Evolutionary conservation across 106 monocot species (phyloP).

Genomic region (Dendrobium huoshanense): DNA sequence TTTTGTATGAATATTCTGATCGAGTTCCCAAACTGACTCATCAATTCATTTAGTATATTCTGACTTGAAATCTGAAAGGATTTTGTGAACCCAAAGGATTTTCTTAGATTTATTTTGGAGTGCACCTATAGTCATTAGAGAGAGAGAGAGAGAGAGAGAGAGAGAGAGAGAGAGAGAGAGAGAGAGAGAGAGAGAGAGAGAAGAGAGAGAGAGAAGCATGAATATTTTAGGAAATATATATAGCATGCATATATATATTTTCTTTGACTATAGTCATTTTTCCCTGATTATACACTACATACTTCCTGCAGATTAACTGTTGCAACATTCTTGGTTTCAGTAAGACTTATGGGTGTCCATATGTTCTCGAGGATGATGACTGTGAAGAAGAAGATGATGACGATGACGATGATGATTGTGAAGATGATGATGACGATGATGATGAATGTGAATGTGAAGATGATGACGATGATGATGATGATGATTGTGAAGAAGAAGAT

Average conservation of each 20-base stretch:
- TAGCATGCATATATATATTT: neutral
- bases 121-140: too few relatives aligned
- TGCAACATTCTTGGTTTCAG: neutral
- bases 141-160: too few relatives aligned
- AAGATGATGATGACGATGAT: neutral
- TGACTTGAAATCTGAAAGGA: too few relatives aligned
- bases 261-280: neutral
- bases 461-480: neutral
- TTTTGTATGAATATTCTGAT: neutral
- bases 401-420: neutral
- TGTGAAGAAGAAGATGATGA: constrained; percentile 6
- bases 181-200: too few relatives aligned
- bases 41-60: too few relatives aligned
- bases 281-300: neutral
- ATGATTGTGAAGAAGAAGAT: neutral
- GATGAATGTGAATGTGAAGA: neutral
- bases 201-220: too few relatives aligned
- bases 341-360: neutral
- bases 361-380: constrained; percentile 1
- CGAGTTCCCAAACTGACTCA: neutral
- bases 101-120: too few relatives aligned
- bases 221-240: neutral
- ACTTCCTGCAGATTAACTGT: neutral
- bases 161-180: too few relatives aligned
- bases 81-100: too few relatives aligned